These are phyloP conservation scores for Dictyostelium citrinum DNA, from an alignment of 78 protist genomes.

Conservation along the genomic window DNA sequence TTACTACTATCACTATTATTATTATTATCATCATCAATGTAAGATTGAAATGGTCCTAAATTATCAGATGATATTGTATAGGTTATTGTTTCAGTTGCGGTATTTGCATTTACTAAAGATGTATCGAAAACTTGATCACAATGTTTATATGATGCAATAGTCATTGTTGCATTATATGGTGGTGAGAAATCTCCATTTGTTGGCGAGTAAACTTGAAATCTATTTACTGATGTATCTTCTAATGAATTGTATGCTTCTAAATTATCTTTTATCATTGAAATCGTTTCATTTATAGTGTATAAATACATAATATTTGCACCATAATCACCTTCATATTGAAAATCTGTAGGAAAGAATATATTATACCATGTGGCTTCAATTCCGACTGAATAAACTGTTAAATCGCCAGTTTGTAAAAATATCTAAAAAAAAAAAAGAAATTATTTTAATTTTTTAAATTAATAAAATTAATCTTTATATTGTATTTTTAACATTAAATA, in stretches of 20 bases:
- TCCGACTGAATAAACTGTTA: slow-evolving; percentile 44
- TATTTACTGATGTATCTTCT: slow-evolving; percentile 20
- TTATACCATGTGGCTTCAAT: slow-evolving; percentile 61
- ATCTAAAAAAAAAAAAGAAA: not conserved
- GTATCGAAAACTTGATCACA: slow-evolving; percentile 68
- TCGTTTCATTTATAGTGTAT: slow-evolving; percentile 37
- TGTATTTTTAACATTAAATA: too few species aligned
- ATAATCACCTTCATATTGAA: slow-evolving; percentile 46
- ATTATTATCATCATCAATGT: not conserved
- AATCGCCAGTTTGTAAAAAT: slow-evolving; percentile 68
- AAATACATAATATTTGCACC: slow-evolving; percentile 44
- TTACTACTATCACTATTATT: not conserved
- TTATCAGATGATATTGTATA: slow-evolving; percentile 2
- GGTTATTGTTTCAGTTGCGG: not conserved
- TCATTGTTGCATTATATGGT: slow-evolving; percentile 44
- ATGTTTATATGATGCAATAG: slow-evolving; percentile 33
- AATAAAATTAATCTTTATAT: too few species aligned
- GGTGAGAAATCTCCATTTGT: slow-evolving; percentile 18
- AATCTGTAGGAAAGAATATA: slow-evolving; percentile 57
- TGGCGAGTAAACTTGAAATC: slow-evolving; percentile 17
- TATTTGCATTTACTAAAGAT: slow-evolving; percentile 9
- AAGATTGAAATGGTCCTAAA: slow-evolving; percentile 50
- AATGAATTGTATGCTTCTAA: slow-evolving; percentile 34
- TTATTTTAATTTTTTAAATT: too few species aligned
- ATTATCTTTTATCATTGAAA: not conserved